Conservation (phyloP, 495 filamentous ascomycete genomes). For the Neurospora sublineolata region DNA sequence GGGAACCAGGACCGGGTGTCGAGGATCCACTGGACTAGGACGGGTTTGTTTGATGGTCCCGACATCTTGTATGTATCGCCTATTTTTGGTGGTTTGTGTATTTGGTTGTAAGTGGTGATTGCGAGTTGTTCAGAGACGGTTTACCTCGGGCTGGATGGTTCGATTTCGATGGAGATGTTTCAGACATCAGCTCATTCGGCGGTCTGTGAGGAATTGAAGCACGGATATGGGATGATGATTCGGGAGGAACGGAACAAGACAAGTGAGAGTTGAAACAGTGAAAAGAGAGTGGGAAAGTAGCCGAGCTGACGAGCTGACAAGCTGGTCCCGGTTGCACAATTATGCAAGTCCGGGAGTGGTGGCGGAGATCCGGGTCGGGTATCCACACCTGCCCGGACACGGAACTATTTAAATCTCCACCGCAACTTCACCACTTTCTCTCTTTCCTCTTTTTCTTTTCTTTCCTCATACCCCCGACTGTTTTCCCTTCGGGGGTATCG, state of each 20-base stretch:
- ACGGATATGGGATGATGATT: background rate
- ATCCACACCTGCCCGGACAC: background rate
- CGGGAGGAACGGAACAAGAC: background rate
- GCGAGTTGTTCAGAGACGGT: background rate
- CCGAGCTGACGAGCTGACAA: background rate
- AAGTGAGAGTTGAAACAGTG: background rate
- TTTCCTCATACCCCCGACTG: background rate
- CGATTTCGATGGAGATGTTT: slow-evolving; percentile 1
- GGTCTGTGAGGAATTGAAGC: background rate
- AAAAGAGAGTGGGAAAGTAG: background rate
- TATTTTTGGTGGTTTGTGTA: background rate
- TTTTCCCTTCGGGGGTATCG: background rate
- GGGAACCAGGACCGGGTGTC: slow-evolving; percentile 36
- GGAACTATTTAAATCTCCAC: background rate
- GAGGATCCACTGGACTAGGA: slow-evolving; percentile 34
- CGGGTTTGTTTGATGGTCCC: slow-evolving; percentile 2
- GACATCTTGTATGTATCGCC: background rate
- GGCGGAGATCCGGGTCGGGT: background rate
- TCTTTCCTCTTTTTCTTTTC: background rate
- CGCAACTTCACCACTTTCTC: background rate
- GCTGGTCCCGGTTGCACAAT: background rate
- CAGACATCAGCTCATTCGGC: background rate
- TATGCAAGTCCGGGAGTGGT: background rate
- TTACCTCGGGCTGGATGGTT: background rate
- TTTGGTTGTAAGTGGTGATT: background rate